Percentiles rank a stretch among this genome's conserved stretches.
Evolutionary conservation across 768 basidiomycete species (phyloP).

Genomic region (Amanita pallidorosea): DNA sequence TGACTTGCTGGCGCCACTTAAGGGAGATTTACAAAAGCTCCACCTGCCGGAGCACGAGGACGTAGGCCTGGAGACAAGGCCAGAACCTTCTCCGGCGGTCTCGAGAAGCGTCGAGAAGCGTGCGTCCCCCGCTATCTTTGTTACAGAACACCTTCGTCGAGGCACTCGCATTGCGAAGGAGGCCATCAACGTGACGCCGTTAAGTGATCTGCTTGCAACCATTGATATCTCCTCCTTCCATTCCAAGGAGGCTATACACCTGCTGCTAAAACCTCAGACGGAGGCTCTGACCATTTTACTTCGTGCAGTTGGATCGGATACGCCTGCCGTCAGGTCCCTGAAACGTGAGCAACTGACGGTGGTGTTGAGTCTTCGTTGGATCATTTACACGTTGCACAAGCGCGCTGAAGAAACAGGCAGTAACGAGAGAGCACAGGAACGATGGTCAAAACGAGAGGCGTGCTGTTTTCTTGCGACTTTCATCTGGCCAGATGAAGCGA

Average conservation of each 20-base stretch:
- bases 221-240: constrained; percentile 24
- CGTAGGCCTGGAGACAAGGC: constrained; percentile 16
- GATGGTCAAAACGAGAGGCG: constrained; percentile 61
- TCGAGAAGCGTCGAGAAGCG: constrained; percentile 13
- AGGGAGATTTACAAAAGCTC: constrained; percentile 53
- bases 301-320: constrained; percentile 43
- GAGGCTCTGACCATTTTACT: constrained; percentile 48
- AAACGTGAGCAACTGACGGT: constrained; percentile 34
- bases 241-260: constrained; percentile 23
- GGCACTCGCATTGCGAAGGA: constrained; percentile 58
- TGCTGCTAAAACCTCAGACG: constrained; percentile 38
- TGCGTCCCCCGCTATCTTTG: constrained; percentile 13
- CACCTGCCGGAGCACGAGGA: constrained; percentile 24
- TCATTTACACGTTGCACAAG: constrained; percentile 35
- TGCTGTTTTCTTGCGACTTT: constrained; percentile 47
- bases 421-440: constrained; percentile 53
- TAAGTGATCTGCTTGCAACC: constrained; percentile 36
- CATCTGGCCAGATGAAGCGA: constrained; percentile 13
- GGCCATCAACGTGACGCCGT: constrained; percentile 36
- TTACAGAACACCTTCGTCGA: constrained; percentile 57
- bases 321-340: constrained; percentile 33
- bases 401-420: constrained; percentile 41
- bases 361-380: constrained; percentile 55
- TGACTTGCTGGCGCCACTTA: constrained; percentile 59
- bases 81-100: constrained; percentile 22